A percentile compares a stretch with the other conserved stretches of the same genome.
These are phyloP conservation scores for Carex littledalei DNA, from an alignment of 176 grass and related monocot genomes.

Conservation along the genomic window DNA sequence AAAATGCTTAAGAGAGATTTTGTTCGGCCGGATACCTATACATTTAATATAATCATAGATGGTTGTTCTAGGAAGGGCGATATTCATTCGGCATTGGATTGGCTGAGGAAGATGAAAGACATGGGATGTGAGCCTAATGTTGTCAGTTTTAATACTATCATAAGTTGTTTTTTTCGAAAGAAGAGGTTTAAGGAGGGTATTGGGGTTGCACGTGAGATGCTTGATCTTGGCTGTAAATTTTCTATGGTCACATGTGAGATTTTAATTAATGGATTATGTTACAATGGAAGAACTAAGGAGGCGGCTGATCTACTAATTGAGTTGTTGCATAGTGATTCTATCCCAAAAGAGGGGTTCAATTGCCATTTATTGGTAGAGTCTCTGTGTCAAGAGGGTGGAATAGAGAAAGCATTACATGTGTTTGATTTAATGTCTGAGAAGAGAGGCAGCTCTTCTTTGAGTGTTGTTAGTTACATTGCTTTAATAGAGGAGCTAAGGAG, in stretches of 20 bases:
- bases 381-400: conserved; percentile 28
- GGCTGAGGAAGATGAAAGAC: conserved; percentile 55
- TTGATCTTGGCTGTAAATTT: conserved; percentile 45
- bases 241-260: conserved; percentile 56
- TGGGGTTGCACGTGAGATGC: conserved; percentile 65
- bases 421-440: conserved; percentile 46
- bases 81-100: conserved; percentile 46
- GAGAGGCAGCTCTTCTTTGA: conserved; percentile 22
- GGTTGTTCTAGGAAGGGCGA: conserved; percentile 38
- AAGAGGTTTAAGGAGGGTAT: conserved; percentile 47
- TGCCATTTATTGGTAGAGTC: conserved; percentile 43
- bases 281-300: conserved; percentile 23
- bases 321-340: conserved; percentile 33
- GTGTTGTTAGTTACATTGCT: conserved; percentile 42
- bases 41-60: conserved; percentile 76
- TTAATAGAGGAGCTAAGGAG: conserved; percentile 50
- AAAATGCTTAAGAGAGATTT: conserved; percentile 51
- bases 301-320: conserved; percentile 45
- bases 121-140: conserved; percentile 37
- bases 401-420: conserved; percentile 49
- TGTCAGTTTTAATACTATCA: conserved; percentile 75
- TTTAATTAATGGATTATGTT: conserved; percentile 52
- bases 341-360: conserved; percentile 56
- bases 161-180: conserved; percentile 63
- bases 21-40: conserved; percentile 43